These are phyloP conservation scores for Neoarthrinium moseri DNA, from an alignment of 2,329 filamentous ascomycete species.

Conservation along the genomic window DNA sequence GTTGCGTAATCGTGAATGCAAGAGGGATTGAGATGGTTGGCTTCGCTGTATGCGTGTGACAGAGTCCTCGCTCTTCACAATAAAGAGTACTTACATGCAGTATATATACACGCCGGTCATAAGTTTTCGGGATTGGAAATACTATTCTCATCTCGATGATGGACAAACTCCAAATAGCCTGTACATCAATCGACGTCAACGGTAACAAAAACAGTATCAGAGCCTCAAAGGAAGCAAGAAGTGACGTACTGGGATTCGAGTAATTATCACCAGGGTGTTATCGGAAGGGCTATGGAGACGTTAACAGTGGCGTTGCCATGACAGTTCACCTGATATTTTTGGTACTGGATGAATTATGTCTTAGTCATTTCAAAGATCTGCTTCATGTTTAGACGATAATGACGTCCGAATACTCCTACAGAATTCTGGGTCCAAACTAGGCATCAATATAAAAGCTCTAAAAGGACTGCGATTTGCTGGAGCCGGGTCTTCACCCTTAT, in stretches of 20 bases:
- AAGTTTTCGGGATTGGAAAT: background rate
- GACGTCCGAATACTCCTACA: background rate
- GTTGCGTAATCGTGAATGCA: background rate
- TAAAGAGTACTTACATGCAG: background rate
- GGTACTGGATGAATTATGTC: background rate
- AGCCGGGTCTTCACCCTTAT: background rate
- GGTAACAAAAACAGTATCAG: background rate
- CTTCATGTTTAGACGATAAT: background rate
- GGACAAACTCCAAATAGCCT: background rate
- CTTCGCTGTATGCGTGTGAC: background rate
- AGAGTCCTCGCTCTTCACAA: background rate
- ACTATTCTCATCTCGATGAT: background rate
- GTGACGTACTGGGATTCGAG: background rate
- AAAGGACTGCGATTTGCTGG: background rate
- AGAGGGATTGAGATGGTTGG: background rate
- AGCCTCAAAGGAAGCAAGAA: conserved; percentile 1
- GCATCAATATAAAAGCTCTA: background rate
- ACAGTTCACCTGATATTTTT: background rate
- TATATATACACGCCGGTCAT: background rate
- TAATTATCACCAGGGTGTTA: background rate
- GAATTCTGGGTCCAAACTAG: background rate
- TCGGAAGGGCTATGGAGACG: background rate
- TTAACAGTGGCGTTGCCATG: background rate
- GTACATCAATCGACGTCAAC: background rate
- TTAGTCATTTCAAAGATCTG: background rate